A percentile compares a stretch with the other conserved stretches of the same genome.
Conservation (phyloP, 2,329 filamentous ascomycete genomes). For the Orbilia brochopaga region DNA sequence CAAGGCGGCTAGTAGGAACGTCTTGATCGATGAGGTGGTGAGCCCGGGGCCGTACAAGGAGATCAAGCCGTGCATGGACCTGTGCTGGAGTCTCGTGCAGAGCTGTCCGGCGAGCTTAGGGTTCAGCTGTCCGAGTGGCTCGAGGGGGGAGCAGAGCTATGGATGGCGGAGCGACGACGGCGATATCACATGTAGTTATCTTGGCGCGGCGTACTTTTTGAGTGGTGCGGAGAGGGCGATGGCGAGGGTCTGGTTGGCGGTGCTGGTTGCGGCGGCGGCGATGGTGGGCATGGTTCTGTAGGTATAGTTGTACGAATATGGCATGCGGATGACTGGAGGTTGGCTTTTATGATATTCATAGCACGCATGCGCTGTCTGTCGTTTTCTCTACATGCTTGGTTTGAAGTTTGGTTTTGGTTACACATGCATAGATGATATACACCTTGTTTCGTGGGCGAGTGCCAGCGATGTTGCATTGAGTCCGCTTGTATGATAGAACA, state of each 20-base stretch:
- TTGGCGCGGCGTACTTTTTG: constrained; percentile 56
- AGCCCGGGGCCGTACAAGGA: constrained; percentile 91
- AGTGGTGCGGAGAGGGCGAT: constrained; percentile 15
- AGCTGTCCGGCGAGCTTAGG: constrained; percentile 78
- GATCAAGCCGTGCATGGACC: constrained; percentile 81
- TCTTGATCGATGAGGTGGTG: constrained; percentile 73
- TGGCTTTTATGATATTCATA: background rate
- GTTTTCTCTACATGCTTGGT: background rate
- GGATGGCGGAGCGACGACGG: constrained; percentile 58
- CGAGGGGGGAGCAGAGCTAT: constrained; percentile 62
- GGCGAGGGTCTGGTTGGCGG: constrained; percentile 1
- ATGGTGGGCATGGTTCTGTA: constrained; percentile 11
- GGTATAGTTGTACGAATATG: constrained; percentile 7
- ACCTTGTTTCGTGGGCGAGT: background rate
- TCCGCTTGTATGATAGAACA: constrained; percentile 7
- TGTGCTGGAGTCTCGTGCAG: constrained; percentile 85
- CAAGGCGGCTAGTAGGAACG: constrained; percentile 65
- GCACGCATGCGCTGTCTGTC: background rate
- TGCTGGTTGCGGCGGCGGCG: constrained; percentile 12
- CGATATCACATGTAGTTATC: constrained; percentile 58
- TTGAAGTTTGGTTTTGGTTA: background rate
- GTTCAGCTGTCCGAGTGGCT: constrained; percentile 73
- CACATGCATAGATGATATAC: too few relatives aligned
- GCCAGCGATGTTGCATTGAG: constrained; percentile 14
- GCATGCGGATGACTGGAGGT: background rate